Base-by-base conservation (phyloP, 768 basidiomycete genomes). In the Ramaria rubella region DNA sequence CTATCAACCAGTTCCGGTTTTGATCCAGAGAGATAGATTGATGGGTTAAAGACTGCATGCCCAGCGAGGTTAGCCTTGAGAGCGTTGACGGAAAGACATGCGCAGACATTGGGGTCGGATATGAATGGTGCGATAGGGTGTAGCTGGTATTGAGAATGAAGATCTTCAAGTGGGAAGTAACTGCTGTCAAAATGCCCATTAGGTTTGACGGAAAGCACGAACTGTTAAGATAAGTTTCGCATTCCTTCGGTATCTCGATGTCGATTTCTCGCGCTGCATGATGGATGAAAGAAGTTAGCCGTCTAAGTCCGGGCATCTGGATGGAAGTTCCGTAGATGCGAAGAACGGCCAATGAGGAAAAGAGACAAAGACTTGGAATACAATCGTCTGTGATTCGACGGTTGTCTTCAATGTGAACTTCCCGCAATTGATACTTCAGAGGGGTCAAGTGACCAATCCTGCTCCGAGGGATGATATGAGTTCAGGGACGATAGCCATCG, bases 391-490 rank as follows among this genome's bases (percentile, higher is more conserved):
- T 69, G 63, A 87, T 78, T 46, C 66, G 65, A 14, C 73, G 74
- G 60, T 86, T 87, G 21, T 64, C 65, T 11, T 79, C 71, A 54
- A 86, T 62, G 49, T 77, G 77, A 12, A 87, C 79, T 38, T 74
- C 71, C 23, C 63, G 70, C 30, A 87, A 73, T 27, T 80, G 76
- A 49, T 70, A 73, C 63, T 79, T 81, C 53, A 86, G 75, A 19
- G 80, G 70, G 1, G 81, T 68, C 26, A 87, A 74, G 29, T 81
- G 75, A 60, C 77, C 86, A 24, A 85, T 67, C 9, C 85, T 86
- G 61, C 29, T 51, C 52, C 23, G 19, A 23, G 54, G 63, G 44
- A 63, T 19, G 26, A 38, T 42, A 55, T 33, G 11, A 3, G 5
- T 23, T 12, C 5, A 24, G 30, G 56, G 48, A n/a, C 34, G 50